A percentile compares a stretch with the other conserved stretches of the same genome.
Evolutionary conservation across 805 yeast genomes (phyloP).

Genomic region (Candida maesae): DNA sequence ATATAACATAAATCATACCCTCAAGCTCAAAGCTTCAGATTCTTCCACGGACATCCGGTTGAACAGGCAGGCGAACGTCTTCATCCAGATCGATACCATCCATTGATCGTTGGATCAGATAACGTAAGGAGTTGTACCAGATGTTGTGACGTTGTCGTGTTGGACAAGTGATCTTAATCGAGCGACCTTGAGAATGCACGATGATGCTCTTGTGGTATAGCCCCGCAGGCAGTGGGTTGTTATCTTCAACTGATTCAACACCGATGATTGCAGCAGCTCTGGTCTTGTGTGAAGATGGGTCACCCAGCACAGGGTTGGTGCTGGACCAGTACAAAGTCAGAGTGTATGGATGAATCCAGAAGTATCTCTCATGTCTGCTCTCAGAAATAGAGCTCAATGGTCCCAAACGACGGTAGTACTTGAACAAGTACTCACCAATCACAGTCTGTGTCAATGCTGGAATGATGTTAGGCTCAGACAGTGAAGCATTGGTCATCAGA

Average conservation of each 20-base stretch:
- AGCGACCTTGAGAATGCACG: conserved; percentile 58
- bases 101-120: conserved; percentile 61
- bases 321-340: conserved; percentile 87
- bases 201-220: conserved; percentile 80
- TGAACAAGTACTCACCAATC: conserved; percentile 85
- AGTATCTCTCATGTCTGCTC: conserved; percentile 82
- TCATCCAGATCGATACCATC: conserved; percentile 50
- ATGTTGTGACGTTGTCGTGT: conserved; percentile 84
- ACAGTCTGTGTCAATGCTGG: conserved; percentile 90
- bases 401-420: conserved; percentile 76
- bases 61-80: conserved; percentile 21
- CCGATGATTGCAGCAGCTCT: conserved; percentile 75
- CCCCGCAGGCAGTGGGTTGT: conserved; percentile 87
- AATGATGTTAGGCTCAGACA: conserved; percentile 67
- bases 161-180: conserved; percentile 80
- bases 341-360: conserved; percentile 96
- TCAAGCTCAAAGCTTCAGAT: neutral
- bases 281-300: conserved; percentile 63
- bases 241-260: conserved; percentile 78
- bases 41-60: conserved; percentile 1
- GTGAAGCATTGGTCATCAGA: conserved; percentile 54
- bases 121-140: conserved; percentile 84
- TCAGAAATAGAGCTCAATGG: conserved; percentile 71
- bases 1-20: neutral
- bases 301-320: conserved; percentile 69